Conservation (phyloP, 257 asterid genomes). For the Cruciata laevipes region DNA sequence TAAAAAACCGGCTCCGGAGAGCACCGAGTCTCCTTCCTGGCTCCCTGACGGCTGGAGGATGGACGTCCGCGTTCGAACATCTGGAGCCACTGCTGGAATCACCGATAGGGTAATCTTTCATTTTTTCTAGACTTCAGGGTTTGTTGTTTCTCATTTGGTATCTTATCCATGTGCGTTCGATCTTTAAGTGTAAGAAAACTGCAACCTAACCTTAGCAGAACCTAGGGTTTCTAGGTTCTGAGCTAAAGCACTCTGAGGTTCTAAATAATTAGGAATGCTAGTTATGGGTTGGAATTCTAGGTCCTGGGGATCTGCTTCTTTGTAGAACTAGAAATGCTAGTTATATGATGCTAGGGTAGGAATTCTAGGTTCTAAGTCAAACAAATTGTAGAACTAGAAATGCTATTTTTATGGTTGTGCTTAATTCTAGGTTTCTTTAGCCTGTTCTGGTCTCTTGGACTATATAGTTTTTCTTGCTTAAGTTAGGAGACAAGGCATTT, state of each 20-base stretch:
- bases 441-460: background rate
- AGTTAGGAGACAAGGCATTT: background rate
- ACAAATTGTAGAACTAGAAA: no score
- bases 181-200: background rate
- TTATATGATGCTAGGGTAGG: background rate
- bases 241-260: background rate
- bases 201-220: background rate
- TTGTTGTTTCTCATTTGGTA: background rate
- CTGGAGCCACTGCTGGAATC: slow-evolving; percentile 38
- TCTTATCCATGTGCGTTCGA: background rate
- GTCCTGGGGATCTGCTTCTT: no score
- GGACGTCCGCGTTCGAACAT: slow-evolving; percentile 26
- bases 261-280: background rate
- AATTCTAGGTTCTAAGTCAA: background rate
- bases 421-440: no score
- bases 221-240: background rate
- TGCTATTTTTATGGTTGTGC: background rate
- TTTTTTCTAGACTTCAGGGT: no score
- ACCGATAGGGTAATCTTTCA: slow-evolving; percentile 20
- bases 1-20: slow-evolving; percentile 14
- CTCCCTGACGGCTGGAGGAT: slow-evolving; percentile 31
- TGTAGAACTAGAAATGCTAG: background rate
- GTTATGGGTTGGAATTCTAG: background rate
- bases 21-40: slow-evolving; percentile 29
- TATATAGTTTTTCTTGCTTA: background rate